phyloP scores from a whole-genome alignment of 2,329 filamentous ascomycete species.

The Aspergillus ochraceoroseus region DNA sequence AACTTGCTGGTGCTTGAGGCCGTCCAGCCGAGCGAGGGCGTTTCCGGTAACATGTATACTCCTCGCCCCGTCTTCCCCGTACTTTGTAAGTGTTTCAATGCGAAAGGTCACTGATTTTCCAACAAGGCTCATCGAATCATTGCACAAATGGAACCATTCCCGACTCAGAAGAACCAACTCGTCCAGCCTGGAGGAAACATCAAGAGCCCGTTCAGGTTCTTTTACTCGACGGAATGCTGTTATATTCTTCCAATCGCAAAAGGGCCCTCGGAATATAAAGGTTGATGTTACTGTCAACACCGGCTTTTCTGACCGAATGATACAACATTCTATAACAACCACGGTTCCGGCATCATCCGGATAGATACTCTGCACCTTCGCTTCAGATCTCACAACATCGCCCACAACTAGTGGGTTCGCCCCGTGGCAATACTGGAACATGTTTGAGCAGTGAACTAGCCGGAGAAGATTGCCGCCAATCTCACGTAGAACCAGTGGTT shows the following conservation, averaged over 20 bases:
- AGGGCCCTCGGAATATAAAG: slow-evolving; percentile 14
- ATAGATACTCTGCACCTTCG: slow-evolving; percentile 14
- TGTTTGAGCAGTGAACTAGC: slow-evolving; percentile 19
- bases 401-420: slow-evolving; percentile 12
- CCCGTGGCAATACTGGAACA: slow-evolving; percentile 12
- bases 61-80: not conserved
- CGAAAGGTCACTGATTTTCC: slow-evolving; percentile 13
- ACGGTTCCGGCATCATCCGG: slow-evolving; percentile 14
- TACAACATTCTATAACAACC: slow-evolving; percentile 12
- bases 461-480: slow-evolving; percentile 17
- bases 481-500: slow-evolving; percentile 8
- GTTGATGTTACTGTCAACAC: slow-evolving; percentile 17
- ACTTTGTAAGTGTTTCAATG: slow-evolving; percentile 11
- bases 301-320: slow-evolving; percentile 11
- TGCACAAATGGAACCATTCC: slow-evolving; percentile 13
- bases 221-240: slow-evolving; percentile 9
- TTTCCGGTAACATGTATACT: slow-evolving; percentile 14
- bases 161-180: slow-evolving; percentile 14
- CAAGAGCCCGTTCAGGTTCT: slow-evolving; percentile 9
- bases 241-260: not conserved
- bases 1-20: not conserved
- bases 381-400: slow-evolving; percentile 14
- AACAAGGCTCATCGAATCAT: slow-evolving; percentile 6
- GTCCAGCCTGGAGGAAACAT: slow-evolving; percentile 9
- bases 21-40: slow-evolving; percentile 1